phyloP scores from a whole-genome alignment of 306 rosid genomes.

The Vigna reflexopilosa region DNA sequence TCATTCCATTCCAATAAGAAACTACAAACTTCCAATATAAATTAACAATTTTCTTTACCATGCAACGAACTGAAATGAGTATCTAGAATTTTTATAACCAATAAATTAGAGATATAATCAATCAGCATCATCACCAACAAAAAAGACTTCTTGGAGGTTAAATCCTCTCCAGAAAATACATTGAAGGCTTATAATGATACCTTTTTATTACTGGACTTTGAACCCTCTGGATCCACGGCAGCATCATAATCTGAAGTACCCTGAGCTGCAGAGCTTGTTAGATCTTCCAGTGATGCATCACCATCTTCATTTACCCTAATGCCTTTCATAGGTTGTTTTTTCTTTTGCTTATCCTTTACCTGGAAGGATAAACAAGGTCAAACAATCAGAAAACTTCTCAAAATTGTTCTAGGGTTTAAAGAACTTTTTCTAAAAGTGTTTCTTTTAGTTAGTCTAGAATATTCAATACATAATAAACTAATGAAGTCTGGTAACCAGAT shows the following conservation, averaged over 20 bases:
- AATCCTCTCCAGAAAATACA: background rate
- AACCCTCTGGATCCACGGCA: slow-evolving; percentile 64
- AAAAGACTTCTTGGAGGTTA: background rate
- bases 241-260: slow-evolving; percentile 60
- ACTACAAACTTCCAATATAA: background rate
- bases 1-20: slow-evolving; percentile 5
- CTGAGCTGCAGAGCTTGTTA: slow-evolving; percentile 56
- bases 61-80: slow-evolving; percentile 25
- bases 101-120: background rate
- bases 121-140: background rate
- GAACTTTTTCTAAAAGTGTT: slow-evolving; percentile 21
- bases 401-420: slow-evolving; percentile 28
- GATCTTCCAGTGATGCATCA: slow-evolving; percentile 89
- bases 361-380: slow-evolving; percentile 46
- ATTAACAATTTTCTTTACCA: background rate
- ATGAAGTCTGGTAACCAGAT: slow-evolving; percentile 32
- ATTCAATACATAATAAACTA: slow-evolving; percentile 42
- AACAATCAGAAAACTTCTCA: slow-evolving; percentile 33
- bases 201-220: slow-evolving; percentile 79
- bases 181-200: slow-evolving; percentile 48
- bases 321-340: slow-evolving; percentile 72
- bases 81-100: slow-evolving; percentile 16
- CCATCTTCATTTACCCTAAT: slow-evolving; percentile 90
- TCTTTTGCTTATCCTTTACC: slow-evolving; percentile 88
- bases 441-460: slow-evolving; percentile 9